A percentile compares a stretch with the other conserved stretches of the same genome.
Evolutionary conservation across 352 stramenopile species (phyloP).

Genomic region (Globisporangium irregulare): DNA sequence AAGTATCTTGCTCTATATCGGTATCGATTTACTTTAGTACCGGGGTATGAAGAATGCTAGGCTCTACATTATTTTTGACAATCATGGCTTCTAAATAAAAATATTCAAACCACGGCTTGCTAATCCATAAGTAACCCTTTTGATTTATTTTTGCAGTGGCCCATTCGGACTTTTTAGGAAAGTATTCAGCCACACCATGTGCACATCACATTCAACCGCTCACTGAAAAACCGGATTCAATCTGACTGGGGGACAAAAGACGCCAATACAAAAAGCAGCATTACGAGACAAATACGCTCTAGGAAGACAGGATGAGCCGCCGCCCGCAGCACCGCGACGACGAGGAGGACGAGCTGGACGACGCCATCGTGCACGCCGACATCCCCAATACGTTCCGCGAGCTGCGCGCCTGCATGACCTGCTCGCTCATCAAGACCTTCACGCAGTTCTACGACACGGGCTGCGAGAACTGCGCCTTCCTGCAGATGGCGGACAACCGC

Average conservation of each 20-base stretch:
- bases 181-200: background rate
- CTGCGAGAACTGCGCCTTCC: conserved; percentile 87
- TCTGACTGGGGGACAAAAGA: background rate
- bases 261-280: background rate
- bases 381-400: conserved; percentile 88
- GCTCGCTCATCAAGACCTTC: conserved; percentile 88
- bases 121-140: too few species aligned
- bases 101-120: too few species aligned
- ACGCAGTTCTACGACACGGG: conserved; percentile 90
- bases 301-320: conserved; percentile 32
- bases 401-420: conserved; percentile 86
- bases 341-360: conserved; percentile 81
- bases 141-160: background rate
- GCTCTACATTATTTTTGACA: too few species aligned
- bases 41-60: too few species aligned
- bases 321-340: conserved; percentile 52
- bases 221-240: background rate
- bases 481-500: conserved; percentile 89
- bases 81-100: too few species aligned
- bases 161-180: background rate
- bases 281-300: too few species aligned
- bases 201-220: background rate
- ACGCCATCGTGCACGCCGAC: conserved; percentile 76
- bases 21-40: too few species aligned
- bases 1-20: too few species aligned